A percentile compares a stretch with the other conserved stretches of the same genome.
Conservation (phyloP, 129 eudicot genomes). For the Ambrosia artemisiifolia region DNA sequence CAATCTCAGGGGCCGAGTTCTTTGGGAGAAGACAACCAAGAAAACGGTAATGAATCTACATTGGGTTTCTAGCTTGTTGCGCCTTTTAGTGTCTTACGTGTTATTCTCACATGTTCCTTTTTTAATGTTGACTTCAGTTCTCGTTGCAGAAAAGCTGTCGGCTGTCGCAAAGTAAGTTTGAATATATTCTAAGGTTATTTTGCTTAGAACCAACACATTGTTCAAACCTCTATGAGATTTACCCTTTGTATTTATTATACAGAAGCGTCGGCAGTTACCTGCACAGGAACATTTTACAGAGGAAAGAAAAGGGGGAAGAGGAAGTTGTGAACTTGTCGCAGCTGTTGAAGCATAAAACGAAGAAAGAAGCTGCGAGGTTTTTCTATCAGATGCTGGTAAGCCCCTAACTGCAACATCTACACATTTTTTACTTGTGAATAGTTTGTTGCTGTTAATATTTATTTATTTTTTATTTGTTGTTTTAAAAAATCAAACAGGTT, state of each 20-base stretch:
- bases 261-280: constrained; percentile 53
- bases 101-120: background rate
- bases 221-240: background rate
- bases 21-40: constrained; percentile 38
- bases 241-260: constrained; percentile 11
- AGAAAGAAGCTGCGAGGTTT: constrained; percentile 56
- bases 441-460: background rate
- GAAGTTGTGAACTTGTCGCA: constrained; percentile 48
- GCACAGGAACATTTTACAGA: constrained; percentile 22
- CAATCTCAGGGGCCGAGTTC: constrained; percentile 44
- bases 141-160: constrained; percentile 56
- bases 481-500: constrained; percentile 32
- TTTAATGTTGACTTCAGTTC: constrained; percentile 9
- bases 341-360: constrained; percentile 51
- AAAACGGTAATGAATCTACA: constrained; percentile 32
- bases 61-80: background rate
- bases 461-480: background rate
- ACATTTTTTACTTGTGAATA: background rate
- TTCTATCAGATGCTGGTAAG: constrained; percentile 81
- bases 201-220: background rate
- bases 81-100: background rate
- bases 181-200: background rate
- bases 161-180: constrained; percentile 58
- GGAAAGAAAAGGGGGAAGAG: constrained; percentile 38
- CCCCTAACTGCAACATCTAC: background rate